These are phyloP conservation scores for Triangularia setosa DNA, from an alignment of 2,329 filamentous ascomycete species.

Conservation along the genomic window DNA sequence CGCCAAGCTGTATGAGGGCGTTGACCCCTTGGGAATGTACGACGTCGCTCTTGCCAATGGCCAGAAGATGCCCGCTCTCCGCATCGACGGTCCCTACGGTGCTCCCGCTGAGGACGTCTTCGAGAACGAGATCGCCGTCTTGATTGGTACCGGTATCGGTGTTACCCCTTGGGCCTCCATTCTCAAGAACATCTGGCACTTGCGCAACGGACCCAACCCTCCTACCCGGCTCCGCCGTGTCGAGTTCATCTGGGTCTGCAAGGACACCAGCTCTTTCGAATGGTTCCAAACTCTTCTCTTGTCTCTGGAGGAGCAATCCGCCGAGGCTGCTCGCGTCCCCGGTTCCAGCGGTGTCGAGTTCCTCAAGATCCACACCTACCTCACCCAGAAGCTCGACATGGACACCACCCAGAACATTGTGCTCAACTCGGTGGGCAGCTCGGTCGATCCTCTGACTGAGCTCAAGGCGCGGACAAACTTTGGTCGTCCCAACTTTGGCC, in stretches of 20 bases:
- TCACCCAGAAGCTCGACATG: slow-evolving; percentile 87
- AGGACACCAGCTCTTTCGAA: slow-evolving; percentile 91
- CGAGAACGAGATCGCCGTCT: slow-evolving; percentile 81
- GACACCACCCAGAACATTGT: slow-evolving; percentile 97
- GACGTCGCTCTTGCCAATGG: slow-evolving; percentile 93
- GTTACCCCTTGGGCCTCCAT: slow-evolving; percentile 85
- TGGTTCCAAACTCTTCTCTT: slow-evolving; percentile 97
- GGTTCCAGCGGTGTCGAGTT: slow-evolving; percentile 74
- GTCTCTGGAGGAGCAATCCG: slow-evolving; percentile 82
- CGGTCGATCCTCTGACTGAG: slow-evolving; percentile 87
- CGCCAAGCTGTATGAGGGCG: slow-evolving; percentile 81
- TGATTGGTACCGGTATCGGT: slow-evolving; percentile 82
- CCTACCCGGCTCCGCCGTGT: slow-evolving; percentile 86
- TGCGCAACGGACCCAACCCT: slow-evolving; percentile 84
- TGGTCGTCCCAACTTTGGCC: slow-evolving; percentile 82
- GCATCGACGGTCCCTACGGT: slow-evolving; percentile 93
- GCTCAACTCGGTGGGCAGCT: slow-evolving; percentile 86
- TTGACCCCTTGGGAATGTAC: slow-evolving; percentile 96
- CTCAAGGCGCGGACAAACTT: slow-evolving; percentile 89
- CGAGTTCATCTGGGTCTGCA: slow-evolving; percentile 99
- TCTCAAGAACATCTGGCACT: slow-evolving; percentile 97
- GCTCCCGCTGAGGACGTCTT: slow-evolving; percentile 97
- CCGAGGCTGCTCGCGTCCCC: slow-evolving; percentile 62
- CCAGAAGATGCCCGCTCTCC: slow-evolving; percentile 82
- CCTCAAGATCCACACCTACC: slow-evolving; percentile 95